Base-by-base conservation (phyloP, 2,329 filamentous ascomycete species). In the Arthrocladium fulminans region DNA sequence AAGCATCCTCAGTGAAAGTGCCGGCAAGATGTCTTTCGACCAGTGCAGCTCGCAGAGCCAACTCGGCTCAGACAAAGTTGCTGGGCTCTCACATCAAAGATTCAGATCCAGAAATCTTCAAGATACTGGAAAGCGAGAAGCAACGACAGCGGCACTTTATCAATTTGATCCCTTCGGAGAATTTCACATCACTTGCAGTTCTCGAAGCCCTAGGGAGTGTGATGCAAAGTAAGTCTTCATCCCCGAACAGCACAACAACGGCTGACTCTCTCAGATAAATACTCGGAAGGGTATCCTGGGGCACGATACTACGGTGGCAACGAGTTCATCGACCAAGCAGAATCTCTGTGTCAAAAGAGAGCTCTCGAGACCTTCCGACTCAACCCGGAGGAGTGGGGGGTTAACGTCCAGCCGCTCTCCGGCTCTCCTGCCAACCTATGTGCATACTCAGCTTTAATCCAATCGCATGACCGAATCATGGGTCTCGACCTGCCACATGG, bases 271-370 rank as follows among this genome's bases (percentile, higher is more conserved):
- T 20, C 50, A 58, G 56, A 98, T 81, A 98, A 98, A 77, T 98
- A 98, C 80, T 96, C 88, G 15, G 92, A 98, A 77, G 92, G 92
- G 58, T 95, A 95, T 71, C 92, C 92, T 59, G 92, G 92, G 67
- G 92, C 92, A 62, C 84, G 92, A 71, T 98, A 98, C 80, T 98
- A 98, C 65, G 92, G 92, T 66, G 92, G 92, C 65, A 98, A 98
- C 76, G 86, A 98, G 78, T 88, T 92, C 79, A 98, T 98, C 60
- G 92, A 98, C 70, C 78, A 87, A 71, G 88, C 96, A 63, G 92
- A 98, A 79, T 79, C 86, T 59, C 84, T 92, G 53, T 98, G 92
- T 80, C 92, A 98, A 76, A 78, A 81, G 69, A 85, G 92, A 72
- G 92, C 92, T 57, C 84, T 98, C 55, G 79, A 87, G 72, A 84